phyloP scores from a whole-genome alignment of 208 protist species.

The Trypanosoma boissoni region DNA sequence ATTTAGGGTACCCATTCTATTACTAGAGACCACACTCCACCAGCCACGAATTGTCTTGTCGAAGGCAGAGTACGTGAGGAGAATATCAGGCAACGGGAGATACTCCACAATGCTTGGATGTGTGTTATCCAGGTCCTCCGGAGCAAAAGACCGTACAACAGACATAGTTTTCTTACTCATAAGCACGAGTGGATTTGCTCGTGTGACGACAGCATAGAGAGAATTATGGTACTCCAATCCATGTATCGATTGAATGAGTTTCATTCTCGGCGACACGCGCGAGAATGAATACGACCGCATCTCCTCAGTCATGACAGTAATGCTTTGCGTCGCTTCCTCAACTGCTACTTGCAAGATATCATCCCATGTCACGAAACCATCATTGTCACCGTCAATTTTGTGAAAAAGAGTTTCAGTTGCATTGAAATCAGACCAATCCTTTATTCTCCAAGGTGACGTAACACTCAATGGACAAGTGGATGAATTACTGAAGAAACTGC shows the following conservation, averaged over 20 bases:
- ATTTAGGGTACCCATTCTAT: conserved; percentile 27
- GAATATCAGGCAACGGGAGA: conserved; percentile 45
- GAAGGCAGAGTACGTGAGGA: conserved; percentile 45
- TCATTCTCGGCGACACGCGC: conserved; percentile 17
- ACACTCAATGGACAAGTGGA: neutral
- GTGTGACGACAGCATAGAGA: conserved; percentile 54
- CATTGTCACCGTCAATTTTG: conserved; percentile 40
- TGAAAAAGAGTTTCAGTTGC: conserved; percentile 48
- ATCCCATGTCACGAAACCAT: conserved; percentile 57
- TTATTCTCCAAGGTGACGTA: neutral
- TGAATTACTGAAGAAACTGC: too few species aligned
- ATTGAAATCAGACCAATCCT: conserved; percentile 10
- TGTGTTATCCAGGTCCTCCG: conserved; percentile 32
- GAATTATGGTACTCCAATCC: conserved; percentile 45
- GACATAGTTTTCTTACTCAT: conserved; percentile 48
- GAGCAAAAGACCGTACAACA: conserved; percentile 38
- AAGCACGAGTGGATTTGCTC: conserved; percentile 39
- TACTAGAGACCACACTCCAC: conserved; percentile 31
- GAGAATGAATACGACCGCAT: conserved; percentile 48
- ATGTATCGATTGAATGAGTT: conserved; percentile 41
- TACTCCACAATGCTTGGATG: conserved; percentile 47
- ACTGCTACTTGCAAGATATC: conserved; percentile 52
- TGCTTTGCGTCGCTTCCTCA: conserved; percentile 32
- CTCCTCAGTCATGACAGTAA: conserved; percentile 23
- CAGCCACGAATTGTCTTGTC: conserved; percentile 53